Percentiles rank a stretch among this genome's conserved stretches.
Evolutionary conservation across 148 eudicot genomes (phyloP).

Genomic region (Vaccinium myrtillus): DNA sequence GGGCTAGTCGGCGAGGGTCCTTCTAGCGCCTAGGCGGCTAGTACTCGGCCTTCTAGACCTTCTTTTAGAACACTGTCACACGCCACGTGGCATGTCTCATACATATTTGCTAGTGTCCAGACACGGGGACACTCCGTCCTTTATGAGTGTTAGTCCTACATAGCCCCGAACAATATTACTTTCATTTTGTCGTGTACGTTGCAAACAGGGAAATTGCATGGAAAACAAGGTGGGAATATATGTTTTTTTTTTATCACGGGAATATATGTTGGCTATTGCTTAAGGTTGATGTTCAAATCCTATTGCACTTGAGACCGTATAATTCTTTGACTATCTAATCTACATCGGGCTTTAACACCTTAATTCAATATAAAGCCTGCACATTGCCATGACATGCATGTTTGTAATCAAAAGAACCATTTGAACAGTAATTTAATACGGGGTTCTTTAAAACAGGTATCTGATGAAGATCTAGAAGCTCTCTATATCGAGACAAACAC

Average conservation of each 20-base stretch:
- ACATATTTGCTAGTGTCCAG: too few species aligned
- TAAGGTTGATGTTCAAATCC: not conserved
- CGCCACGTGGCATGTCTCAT: too few species aligned
- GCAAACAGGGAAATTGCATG: not conserved
- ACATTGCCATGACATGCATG: not conserved
- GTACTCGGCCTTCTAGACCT: too few species aligned
- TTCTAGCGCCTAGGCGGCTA: too few species aligned
- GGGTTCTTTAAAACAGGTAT: conserved; percentile 45
- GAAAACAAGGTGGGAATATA: not conserved
- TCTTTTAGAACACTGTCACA: too few species aligned
- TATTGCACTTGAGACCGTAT: not conserved
- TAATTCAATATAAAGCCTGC: not conserved
- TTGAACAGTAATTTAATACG: not conserved
- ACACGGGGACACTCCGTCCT: too few species aligned
- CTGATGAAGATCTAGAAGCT: conserved; percentile 63
- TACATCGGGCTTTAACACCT: not conserved
- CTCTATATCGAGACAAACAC: conserved; percentile 77
- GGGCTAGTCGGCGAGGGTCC: too few species aligned
- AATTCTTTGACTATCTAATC: not conserved
- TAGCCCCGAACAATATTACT: not conserved
- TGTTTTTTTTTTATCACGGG: too few species aligned
- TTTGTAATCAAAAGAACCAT: not conserved
- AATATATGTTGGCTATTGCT: not conserved
- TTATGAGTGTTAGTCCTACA: too few species aligned
- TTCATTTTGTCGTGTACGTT: too few species aligned